These are phyloP conservation scores for Ceratocystis albifundus DNA, from an alignment of 2,329 filamentous ascomycete genomes.

Conservation along the genomic window DNA sequence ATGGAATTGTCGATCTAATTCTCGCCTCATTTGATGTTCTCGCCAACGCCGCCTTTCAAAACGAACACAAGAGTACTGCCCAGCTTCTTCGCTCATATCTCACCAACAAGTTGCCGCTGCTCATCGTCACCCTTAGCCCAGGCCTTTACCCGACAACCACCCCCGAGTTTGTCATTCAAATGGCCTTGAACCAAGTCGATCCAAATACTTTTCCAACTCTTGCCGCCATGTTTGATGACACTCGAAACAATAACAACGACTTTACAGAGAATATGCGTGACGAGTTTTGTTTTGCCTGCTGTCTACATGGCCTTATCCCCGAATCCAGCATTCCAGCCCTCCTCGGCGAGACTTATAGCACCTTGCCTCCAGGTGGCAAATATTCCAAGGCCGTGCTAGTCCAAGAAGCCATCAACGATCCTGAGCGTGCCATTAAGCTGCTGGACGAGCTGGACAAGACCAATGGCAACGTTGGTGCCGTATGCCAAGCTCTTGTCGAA, in stretches of 20 bases:
- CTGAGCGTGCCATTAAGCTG: slow-evolving; percentile 61
- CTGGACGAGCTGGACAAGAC: slow-evolving; percentile 76
- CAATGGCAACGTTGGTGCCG: slow-evolving; percentile 82
- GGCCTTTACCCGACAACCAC: slow-evolving; percentile 66
- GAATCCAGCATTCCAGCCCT: slow-evolving; percentile 67
- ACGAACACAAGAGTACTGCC: slow-evolving; percentile 46
- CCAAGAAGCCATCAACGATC: slow-evolving; percentile 63
- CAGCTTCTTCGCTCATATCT: slow-evolving; percentile 77
- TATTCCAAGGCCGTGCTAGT: slow-evolving; percentile 70
- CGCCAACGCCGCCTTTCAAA: slow-evolving; percentile 69
- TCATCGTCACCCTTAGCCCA: slow-evolving; percentile 43
- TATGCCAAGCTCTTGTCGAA: slow-evolving; percentile 65
- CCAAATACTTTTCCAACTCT: slow-evolving; percentile 60
- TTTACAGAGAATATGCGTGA: slow-evolving; percentile 49
- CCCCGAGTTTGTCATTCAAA: slow-evolving; percentile 53
- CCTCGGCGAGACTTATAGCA: slow-evolving; percentile 73
- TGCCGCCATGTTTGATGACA: slow-evolving; percentile 48
- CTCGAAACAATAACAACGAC: slow-evolving; percentile 40
- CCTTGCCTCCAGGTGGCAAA: slow-evolving; percentile 59
- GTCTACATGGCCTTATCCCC: slow-evolving; percentile 72
- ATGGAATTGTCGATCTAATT: slow-evolving; percentile 69
- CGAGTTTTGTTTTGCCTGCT: slow-evolving; percentile 83
- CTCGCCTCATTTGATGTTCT: slow-evolving; percentile 82
- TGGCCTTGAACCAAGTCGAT: slow-evolving; percentile 70
- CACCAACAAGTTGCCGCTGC: slow-evolving; percentile 52